Evolutionary conservation across 2,329 filamentous ascomycete genomes (phyloP), one percentile per base, ranked within the genome.

Genomic region (Xylariomycetidae sp.): DNA sequence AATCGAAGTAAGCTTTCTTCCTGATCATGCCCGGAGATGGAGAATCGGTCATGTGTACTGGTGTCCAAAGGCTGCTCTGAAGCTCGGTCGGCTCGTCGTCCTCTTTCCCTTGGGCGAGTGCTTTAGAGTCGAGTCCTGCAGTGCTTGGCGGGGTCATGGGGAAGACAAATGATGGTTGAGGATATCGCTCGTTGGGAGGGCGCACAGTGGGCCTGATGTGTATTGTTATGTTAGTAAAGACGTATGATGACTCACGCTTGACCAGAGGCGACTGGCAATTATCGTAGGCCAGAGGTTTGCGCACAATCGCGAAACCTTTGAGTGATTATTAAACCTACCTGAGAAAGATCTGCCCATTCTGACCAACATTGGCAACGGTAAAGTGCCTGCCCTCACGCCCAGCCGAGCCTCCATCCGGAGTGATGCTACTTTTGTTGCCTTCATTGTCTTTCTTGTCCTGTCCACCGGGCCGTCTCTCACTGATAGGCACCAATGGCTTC

Each of bases 321-420:
- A 23, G n/a, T 23, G 8, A 23, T n/a, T 8, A n/a, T 23, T n/a
- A 16, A 58, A 46, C 74, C 54, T 77, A 89, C 83, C 83, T 85
- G 46, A 90, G 58, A 59, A 88, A 90, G 59, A 90, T 86, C 55
- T 81, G 80, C 25, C 85, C 85, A 61, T 88, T 88, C 55, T 88
- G 85, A 16, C 85, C 85, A 39, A 90, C 85, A 58, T 88, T 89
- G 31, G 82, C 79, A 34, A 90, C 85, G 3, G 83, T 80, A 56
- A 90, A 89, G 51, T 86, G 80, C 34, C 82, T 74, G 30, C 79
- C 81, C 54, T 81, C 77, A 39, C 80, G 72, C 20, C 75, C 72
- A 34, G 69, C 74, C 29, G 78, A 75, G 37, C 69, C 63, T 38
- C 73, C 73, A 50, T 86, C 82, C 9, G 74, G 69, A n/a, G 68